Conservation (phyloP, 345 rosid genomes). For the Dovyalis caffra region DNA sequence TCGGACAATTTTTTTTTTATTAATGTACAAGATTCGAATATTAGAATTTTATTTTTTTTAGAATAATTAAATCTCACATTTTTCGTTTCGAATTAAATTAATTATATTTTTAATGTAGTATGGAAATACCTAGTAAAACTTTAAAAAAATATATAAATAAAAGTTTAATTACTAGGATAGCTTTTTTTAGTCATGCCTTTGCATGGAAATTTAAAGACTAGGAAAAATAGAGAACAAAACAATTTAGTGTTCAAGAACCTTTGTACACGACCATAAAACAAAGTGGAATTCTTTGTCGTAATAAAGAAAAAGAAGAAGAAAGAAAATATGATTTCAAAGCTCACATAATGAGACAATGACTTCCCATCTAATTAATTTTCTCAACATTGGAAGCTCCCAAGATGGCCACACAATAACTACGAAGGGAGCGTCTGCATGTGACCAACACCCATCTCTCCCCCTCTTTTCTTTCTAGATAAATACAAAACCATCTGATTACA, state of each 20-base stretch:
- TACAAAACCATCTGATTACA: constrained; percentile 31
- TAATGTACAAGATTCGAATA: no score
- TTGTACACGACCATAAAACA: neutral
- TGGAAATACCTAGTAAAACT: no score
- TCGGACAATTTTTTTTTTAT: no score
- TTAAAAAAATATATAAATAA: no score
- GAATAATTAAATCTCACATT: no score
- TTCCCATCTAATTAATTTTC: neutral
- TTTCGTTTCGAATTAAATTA: no score
- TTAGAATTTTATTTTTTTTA: no score
- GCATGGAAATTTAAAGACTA: no score
- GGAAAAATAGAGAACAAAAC: neutral
- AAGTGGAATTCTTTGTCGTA: neutral
- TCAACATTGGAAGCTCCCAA: neutral
- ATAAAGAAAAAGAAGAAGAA: neutral
- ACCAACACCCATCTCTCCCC: neutral
- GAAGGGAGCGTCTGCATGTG: constrained; percentile 11
- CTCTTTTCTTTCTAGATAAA: neutral
- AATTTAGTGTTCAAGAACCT: neutral
- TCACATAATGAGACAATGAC: neutral
- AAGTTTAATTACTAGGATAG: neutral
- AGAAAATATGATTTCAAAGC: neutral
- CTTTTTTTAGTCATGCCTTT: neutral
- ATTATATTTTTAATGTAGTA: no score
- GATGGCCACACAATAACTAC: constrained; percentile 1